phyloP scores from a whole-genome alignment of 1,139 yeast genomes.

The Candida buenavistaensis region DNA sequence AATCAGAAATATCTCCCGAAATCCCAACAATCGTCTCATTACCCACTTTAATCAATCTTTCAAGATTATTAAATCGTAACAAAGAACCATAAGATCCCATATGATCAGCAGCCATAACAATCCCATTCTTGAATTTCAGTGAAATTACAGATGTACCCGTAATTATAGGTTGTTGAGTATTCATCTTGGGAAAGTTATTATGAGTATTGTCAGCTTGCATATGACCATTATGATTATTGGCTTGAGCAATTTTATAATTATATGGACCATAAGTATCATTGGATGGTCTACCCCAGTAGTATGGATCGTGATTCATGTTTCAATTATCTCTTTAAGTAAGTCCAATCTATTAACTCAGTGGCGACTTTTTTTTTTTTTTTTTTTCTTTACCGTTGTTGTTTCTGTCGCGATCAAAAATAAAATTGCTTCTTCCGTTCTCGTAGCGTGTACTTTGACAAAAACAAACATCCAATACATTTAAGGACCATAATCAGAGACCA shows the following conservation, averaged over 20 bases:
- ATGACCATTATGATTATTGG: constrained; percentile 22
- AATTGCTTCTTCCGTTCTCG: too few relatives aligned
- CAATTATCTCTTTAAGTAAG: too few relatives aligned
- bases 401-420: too few relatives aligned
- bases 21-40: constrained; percentile 85
- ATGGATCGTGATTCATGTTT: constrained; percentile 94
- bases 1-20: constrained; percentile 93
- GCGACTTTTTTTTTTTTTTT: not conserved
- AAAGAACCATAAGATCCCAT: constrained; percentile 92
- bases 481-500: too few relatives aligned
- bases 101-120: constrained; percentile 93
- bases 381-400: too few relatives aligned
- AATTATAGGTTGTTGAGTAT: constrained; percentile 91
- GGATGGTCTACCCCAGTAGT: constrained; percentile 92
- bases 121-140: constrained; percentile 85
- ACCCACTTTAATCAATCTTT: constrained; percentile 84
- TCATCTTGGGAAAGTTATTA: constrained; percentile 61
- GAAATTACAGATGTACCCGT: constrained; percentile 97
- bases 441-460: too few relatives aligned
- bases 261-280: constrained; percentile 79
- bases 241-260: constrained; percentile 68
- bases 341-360: too few relatives aligned
- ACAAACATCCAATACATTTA: too few relatives aligned
- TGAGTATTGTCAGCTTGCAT: constrained; percentile 18
- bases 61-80: constrained; percentile 80